These are phyloP conservation scores for Ogataea degrootiae DNA, from an alignment of 805 yeast genomes.

Conservation along the genomic window DNA sequence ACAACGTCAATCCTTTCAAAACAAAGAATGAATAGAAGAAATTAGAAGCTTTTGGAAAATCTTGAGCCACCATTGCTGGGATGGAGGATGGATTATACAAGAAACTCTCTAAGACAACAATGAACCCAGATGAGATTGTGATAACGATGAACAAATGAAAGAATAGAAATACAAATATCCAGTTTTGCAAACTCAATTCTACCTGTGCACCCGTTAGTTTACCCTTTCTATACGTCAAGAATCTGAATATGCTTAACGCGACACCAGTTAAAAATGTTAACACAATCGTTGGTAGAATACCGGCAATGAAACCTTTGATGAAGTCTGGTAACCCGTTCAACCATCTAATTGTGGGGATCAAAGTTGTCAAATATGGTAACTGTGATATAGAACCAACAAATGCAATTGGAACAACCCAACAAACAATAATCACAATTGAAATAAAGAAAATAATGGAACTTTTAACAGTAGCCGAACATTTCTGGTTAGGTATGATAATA, in stretches of 20 bases:
- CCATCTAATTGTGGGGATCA: slow-evolving; percentile 59
- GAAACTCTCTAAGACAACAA: slow-evolving; percentile 55
- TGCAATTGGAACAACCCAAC: slow-evolving; percentile 82
- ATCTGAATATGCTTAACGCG: slow-evolving; percentile 55
- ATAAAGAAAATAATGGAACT: slow-evolving; percentile 40
- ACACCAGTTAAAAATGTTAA: slow-evolving; percentile 59
- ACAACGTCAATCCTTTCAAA: slow-evolving; percentile 68
- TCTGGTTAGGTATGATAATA: slow-evolving; percentile 34
- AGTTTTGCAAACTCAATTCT: slow-evolving; percentile 67
- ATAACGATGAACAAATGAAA: slow-evolving; percentile 83
- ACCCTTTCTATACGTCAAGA: slow-evolving; percentile 51
- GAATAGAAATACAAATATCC: slow-evolving; percentile 75
- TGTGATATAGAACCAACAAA: slow-evolving; percentile 74
- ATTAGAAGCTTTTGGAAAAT: slow-evolving; percentile 80
- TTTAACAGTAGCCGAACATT: slow-evolving; percentile 34
- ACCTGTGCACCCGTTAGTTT: slow-evolving; percentile 55
- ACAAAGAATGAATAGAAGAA: slow-evolving; percentile 78
- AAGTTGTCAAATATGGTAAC: slow-evolving; percentile 54
- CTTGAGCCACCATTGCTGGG: slow-evolving; percentile 66
- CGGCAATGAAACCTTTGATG: slow-evolving; percentile 49
- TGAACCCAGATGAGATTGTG: slow-evolving; percentile 75
- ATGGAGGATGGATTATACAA: slow-evolving; percentile 68
- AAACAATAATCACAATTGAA: slow-evolving; percentile 44
- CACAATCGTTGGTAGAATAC: slow-evolving; percentile 63
- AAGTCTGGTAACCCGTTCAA: slow-evolving; percentile 50